Conservation (phyloP, 2,329 filamentous ascomycete genomes). For the Aspergillus intermedius region DNA sequence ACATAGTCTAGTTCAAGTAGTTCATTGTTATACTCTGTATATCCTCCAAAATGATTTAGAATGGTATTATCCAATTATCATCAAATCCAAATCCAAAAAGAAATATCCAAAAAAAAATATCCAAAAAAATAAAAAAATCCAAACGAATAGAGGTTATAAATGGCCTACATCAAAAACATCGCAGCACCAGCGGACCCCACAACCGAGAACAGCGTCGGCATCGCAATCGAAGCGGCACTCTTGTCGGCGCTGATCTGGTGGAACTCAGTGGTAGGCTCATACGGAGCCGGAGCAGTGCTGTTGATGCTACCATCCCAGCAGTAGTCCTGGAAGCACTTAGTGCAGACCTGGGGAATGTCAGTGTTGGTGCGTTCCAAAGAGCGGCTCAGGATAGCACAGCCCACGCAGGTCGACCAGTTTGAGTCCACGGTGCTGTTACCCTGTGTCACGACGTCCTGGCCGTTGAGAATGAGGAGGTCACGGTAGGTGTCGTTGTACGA, state of each 20-base stretch:
- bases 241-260: not conserved
- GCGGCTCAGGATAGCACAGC: conserved; percentile 72
- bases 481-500: conserved; percentile 59
- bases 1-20: not conserved
- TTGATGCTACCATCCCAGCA: conserved; percentile 77
- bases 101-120: not conserved
- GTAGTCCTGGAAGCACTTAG: conserved; percentile 66
- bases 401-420: conserved; percentile 73
- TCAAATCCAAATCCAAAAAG: not conserved
- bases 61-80: not conserved
- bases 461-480: conserved; percentile 74
- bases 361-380: conserved; percentile 65
- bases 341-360: conserved; percentile 61
- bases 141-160: not conserved
- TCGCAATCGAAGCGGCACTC: conserved; percentile 1
- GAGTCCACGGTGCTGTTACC: conserved; percentile 67
- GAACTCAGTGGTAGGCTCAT: conserved; percentile 33
- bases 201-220: not conserved
- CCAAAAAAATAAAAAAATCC: not conserved
- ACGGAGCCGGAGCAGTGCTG: conserved; percentile 29
- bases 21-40: not conserved
- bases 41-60: not conserved
- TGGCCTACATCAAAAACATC: not conserved
- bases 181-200: conserved; percentile 1
- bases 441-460: conserved; percentile 74